Conservation (phyloP, 192 early-diverging fungal species). For the Allomyces macrogynus region DNA sequence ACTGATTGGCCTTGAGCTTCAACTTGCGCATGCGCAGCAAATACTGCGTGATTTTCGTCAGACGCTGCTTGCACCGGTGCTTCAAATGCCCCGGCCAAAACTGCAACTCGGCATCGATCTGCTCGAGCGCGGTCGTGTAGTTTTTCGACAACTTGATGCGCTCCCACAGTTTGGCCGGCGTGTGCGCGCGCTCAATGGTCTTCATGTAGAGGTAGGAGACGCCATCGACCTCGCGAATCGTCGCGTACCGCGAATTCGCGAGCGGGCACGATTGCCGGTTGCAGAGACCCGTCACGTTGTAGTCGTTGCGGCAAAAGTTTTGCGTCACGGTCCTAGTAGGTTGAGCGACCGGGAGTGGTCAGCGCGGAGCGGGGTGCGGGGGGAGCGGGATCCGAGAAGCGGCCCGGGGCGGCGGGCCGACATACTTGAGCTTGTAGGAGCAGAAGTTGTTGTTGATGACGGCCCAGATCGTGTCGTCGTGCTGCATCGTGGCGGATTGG, state of each 20-base stretch:
- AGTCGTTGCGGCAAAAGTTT: constrained; percentile 87
- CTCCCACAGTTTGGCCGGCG: constrained; percentile 87
- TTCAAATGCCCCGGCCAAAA: constrained; percentile 82
- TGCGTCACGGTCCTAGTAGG: constrained; percentile 54
- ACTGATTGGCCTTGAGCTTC: constrained; percentile 43
- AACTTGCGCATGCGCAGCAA: constrained; percentile 83
- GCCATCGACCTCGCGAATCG: constrained; percentile 68
- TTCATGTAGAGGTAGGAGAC: constrained; percentile 71
- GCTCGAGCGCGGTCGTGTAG: constrained; percentile 63
- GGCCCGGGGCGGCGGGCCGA: too few relatives aligned
- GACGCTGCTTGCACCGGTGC: constrained; percentile 89
- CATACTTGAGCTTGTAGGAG: constrained; percentile 91
- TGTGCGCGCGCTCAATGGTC: constrained; percentile 85
- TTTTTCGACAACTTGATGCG: constrained; percentile 70
- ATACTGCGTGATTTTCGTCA: constrained; percentile 92
- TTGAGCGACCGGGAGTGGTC: not conserved
- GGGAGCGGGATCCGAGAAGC: too few relatives aligned
- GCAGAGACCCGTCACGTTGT: constrained; percentile 92
- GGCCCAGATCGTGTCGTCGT: constrained; percentile 81
- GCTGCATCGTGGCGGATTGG: constrained; percentile 13
- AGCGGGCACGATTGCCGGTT: constrained; percentile 83
- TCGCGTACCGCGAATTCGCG: constrained; percentile 88
- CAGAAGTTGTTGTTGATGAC: constrained; percentile 93
- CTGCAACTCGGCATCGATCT: constrained; percentile 74
- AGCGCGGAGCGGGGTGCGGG: not conserved